Evolutionary conservation across 495 filamentous ascomycete genomes (phyloP), one percentile per base, ranked within the genome.

Genomic region (Chaetomium cochliodes): DNA sequence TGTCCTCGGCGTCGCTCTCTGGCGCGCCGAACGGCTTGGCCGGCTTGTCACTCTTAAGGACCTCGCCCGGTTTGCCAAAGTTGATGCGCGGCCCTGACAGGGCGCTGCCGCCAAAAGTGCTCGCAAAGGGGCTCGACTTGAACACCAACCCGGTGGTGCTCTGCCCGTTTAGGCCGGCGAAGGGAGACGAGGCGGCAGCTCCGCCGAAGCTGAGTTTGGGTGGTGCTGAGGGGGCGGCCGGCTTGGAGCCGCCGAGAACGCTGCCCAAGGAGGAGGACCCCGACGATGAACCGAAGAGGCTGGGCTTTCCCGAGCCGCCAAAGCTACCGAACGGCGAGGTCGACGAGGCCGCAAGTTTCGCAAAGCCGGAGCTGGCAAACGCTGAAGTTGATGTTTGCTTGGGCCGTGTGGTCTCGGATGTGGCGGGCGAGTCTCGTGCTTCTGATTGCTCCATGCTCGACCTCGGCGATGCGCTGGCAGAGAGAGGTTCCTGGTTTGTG

Each of bases 11-110:
- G n/a, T 89, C 86, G 42, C 83, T 84, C 44, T 84, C 85, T 9
- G 86, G 82, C 11, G 88, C 88, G 12, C 92, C 91, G 68, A 96
- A 90, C 0, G 89, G 78, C 74, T 83, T 90, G 8, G 83, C 78
- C 41, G 87, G 83, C 72, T 86, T 86, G 39, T 78, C 83, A 52
- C 77, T 77, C 66, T 82, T 84, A 54, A 86, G 78, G 44, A 84
- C 72, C 37, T 79, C 77, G 55, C 81, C 85, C 30, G 87, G 84
- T 41, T 86, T 86, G 58, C 87, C 90, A 74, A 96, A 96, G 70
- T 80, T 88, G 18, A 92, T 74, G 22, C 78, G 79, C 13, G 81
- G 75, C 28, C 80, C 78, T 13, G 79, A 71, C 15, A 83, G 75
- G 65, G 85, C 82, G 18, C 81, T 80, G 60, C 84, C 79, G 39